Percentiles rank a stretch among this genome's conserved stretches.
Evolutionary conservation across 2,329 filamentous ascomycete species (phyloP).

Genomic region (Alternaria alternata): DNA sequence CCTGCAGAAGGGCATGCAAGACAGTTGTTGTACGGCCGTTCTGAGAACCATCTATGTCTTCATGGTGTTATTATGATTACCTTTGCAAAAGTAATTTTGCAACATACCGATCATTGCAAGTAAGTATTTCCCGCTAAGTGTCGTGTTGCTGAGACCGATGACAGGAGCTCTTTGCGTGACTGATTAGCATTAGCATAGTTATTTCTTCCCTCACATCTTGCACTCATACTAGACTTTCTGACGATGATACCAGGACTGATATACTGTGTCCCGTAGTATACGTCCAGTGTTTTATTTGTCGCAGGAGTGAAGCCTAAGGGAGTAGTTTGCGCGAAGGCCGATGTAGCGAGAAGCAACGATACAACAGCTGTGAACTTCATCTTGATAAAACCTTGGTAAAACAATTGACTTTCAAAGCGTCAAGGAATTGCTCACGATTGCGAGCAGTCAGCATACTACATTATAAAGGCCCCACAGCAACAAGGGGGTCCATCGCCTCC

Average conservation of each 20-base stretch:
- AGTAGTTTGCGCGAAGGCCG: conserved; percentile 30
- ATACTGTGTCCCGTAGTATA: conserved; percentile 41
- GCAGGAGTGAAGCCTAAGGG: conserved; percentile 36
- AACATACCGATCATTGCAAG: conserved; percentile 41
- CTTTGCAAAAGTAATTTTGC: conserved; percentile 17
- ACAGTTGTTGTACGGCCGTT: conserved; percentile 30
- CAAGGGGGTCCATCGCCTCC: not conserved
- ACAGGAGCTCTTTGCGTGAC: conserved; percentile 28
- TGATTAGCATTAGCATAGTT: conserved; percentile 12
- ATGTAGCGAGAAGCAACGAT: conserved; percentile 21
- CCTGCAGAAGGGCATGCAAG: conserved; percentile 41
- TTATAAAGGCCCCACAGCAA: conserved; percentile 1
- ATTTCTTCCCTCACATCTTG: not conserved
- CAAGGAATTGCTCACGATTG: too few relatives aligned
- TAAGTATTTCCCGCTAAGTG: conserved; percentile 37
- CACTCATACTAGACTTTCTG: conserved; percentile 36
- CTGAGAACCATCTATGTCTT: conserved; percentile 20
- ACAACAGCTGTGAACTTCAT: conserved; percentile 19
- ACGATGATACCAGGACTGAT: conserved; percentile 40
- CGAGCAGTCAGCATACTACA: not conserved
- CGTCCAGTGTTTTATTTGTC: conserved; percentile 35
- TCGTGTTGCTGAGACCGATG: conserved; percentile 34
- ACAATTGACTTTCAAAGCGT: not conserved
- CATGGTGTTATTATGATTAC: not conserved
- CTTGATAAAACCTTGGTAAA: not conserved